Evolutionary conservation across 176 grass and related monocot genomes (phyloP).

Genomic region (Bromus sterilis): DNA sequence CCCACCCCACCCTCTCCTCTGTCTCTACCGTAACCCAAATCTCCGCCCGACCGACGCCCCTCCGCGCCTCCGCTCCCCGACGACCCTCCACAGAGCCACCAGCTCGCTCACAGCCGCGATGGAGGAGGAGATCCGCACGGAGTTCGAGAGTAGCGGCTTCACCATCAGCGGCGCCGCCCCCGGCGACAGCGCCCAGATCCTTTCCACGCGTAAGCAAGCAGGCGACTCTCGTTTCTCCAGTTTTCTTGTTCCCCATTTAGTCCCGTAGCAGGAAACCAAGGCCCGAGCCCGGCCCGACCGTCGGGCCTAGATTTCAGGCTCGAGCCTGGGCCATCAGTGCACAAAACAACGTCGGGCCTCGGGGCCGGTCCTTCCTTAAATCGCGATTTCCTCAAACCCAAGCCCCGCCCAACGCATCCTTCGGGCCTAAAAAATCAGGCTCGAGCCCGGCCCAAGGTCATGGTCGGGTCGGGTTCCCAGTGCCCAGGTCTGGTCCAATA

Average conservation of each 20-base stretch:
- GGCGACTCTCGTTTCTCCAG: background rate
- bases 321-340: no score
- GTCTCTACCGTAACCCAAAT: background rate
- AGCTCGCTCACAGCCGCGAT: slow-evolving; percentile 16
- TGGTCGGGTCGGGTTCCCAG: no score
- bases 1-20: background rate
- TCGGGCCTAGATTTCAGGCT: no score
- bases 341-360: no score
- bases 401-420: no score
- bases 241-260: background rate
- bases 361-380: no score
- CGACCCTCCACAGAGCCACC: background rate
- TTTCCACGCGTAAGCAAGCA: slow-evolving; percentile 51
- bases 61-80: background rate
- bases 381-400: no score
- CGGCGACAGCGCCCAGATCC: slow-evolving; percentile 51
- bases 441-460: no score
- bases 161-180: slow-evolving; percentile 49
- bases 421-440: no score
- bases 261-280: no score
- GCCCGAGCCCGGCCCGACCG: no score
- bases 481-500: no score
- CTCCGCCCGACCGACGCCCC: background rate
- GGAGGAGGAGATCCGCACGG: slow-evolving; percentile 75
- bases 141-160: slow-evolving; percentile 72